A percentile compares a stretch with the other conserved stretches of the same genome.
Evolutionary conservation across 2,329 filamentous ascomycete species (phyloP).

Genomic region (Colletotrichum sp.): DNA sequence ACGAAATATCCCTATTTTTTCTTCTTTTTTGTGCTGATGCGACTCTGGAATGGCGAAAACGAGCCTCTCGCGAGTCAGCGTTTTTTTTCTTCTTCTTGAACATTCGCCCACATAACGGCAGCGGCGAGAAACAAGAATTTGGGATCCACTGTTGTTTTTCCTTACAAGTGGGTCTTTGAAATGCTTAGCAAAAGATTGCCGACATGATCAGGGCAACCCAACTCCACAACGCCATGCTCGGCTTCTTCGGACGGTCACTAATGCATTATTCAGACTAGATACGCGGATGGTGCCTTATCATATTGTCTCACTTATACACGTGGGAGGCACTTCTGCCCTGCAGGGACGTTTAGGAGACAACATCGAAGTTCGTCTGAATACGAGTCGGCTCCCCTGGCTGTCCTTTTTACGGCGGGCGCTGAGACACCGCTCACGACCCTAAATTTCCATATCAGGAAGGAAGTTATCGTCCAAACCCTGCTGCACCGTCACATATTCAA

Average conservation of each 20-base stretch:
- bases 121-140: neutral
- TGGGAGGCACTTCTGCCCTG: neutral
- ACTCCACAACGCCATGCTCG: neutral
- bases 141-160: neutral
- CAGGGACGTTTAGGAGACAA: neutral
- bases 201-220: neutral
- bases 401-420: neutral
- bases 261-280: neutral
- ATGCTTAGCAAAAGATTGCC: neutral
- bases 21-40: neutral
- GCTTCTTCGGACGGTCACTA: neutral
- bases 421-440: neutral
- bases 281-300: neutral
- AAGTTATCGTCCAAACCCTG: neutral
- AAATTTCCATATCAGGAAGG: neutral
- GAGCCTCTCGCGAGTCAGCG: neutral
- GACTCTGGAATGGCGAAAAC: neutral
- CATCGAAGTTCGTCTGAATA: neutral
- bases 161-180: neutral
- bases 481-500: neutral
- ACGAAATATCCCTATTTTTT: neutral
- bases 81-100: neutral
- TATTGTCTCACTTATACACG: neutral
- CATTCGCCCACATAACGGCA: neutral
- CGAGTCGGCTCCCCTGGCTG: neutral